phyloP scores from a whole-genome alignment of 805 yeast species.

The Candida endomychidarum region DNA sequence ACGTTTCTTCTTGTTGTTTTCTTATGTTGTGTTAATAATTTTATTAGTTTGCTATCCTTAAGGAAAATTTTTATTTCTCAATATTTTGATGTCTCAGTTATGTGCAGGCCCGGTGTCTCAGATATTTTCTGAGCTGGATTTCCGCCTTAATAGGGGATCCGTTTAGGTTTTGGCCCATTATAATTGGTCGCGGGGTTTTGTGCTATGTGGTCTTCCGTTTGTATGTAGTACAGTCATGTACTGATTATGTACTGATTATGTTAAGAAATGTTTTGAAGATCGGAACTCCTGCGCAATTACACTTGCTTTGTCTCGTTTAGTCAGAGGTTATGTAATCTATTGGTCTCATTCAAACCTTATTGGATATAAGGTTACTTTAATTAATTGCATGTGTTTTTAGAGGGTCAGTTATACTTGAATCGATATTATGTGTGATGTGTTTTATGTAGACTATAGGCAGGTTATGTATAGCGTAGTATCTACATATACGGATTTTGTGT shows the following conservation, averaged over 20 bases:
- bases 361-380: neutral
- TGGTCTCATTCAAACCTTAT: neutral
- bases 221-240: no score
- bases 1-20: neutral
- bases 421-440: no score
- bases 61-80: constrained; percentile 11
- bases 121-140: constrained; percentile 9
- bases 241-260: no score
- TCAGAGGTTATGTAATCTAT: neutral
- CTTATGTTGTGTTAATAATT: neutral
- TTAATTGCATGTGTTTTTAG: neutral
- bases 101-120: constrained; percentile 17
- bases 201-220: no score
- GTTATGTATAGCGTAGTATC: no score
- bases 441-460: no score
- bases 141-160: no score
- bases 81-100: constrained; percentile 13
- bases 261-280: neutral
- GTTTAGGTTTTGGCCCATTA: no score
- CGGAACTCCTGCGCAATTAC: neutral
- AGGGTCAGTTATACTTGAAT: no score
- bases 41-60: constrained; percentile 4
- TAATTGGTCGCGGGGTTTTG: no score
- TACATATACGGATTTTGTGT: no score
- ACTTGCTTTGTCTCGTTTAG: constrained; percentile 3